These are phyloP conservation scores for Lepiota brunneoincarnata DNA, from an alignment of 768 basidiomycete genomes.

Conservation along the genomic window DNA sequence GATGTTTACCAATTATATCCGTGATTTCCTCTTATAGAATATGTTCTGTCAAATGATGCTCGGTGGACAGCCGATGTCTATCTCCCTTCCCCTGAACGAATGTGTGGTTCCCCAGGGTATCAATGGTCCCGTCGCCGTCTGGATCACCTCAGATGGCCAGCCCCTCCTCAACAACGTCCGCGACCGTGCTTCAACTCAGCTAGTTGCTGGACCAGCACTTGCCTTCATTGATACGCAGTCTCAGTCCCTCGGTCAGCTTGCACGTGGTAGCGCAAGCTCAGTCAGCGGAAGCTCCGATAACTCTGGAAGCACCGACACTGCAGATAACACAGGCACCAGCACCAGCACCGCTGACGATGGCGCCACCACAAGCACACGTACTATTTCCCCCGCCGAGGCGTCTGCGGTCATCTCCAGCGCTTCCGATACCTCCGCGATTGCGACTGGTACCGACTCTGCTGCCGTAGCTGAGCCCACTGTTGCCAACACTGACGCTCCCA, in stretches of 20 bases:
- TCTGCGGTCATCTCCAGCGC: slow-evolving; percentile 32
- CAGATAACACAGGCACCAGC: slow-evolving; percentile 21
- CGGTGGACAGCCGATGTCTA: slow-evolving; percentile 54
- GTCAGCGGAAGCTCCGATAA: slow-evolving; percentile 9
- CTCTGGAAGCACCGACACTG: slow-evolving; percentile 15
- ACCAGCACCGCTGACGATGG: slow-evolving; percentile 23
- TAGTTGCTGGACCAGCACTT: slow-evolving; percentile 72
- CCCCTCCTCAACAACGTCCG: slow-evolving; percentile 62
- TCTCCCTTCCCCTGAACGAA: slow-evolving; percentile 54
- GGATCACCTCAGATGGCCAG: slow-evolving; percentile 59
- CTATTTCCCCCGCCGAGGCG: slow-evolving; percentile 31
- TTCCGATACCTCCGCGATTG: slow-evolving; percentile 2
- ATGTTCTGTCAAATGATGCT: slow-evolving; percentile 76
- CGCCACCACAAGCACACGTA: slow-evolving; percentile 21
- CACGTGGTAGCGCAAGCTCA: slow-evolving; percentile 22
- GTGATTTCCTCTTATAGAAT: slow-evolving; percentile 30
- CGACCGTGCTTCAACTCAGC: slow-evolving; percentile 48
- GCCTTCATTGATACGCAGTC: slow-evolving; percentile 62
- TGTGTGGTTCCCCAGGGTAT: slow-evolving; percentile 67
- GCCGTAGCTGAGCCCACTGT: slow-evolving; percentile 20
- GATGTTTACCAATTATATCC: slow-evolving; percentile 2
- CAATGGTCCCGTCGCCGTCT: slow-evolving; percentile 75
- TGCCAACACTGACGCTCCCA: slow-evolving; percentile 18
- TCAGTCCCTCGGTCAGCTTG: slow-evolving; percentile 48
- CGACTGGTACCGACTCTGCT: slow-evolving; percentile 20